Base-by-base conservation (phyloP, 495 filamentous ascomycete species). In the Penicillium samsonianum region DNA sequence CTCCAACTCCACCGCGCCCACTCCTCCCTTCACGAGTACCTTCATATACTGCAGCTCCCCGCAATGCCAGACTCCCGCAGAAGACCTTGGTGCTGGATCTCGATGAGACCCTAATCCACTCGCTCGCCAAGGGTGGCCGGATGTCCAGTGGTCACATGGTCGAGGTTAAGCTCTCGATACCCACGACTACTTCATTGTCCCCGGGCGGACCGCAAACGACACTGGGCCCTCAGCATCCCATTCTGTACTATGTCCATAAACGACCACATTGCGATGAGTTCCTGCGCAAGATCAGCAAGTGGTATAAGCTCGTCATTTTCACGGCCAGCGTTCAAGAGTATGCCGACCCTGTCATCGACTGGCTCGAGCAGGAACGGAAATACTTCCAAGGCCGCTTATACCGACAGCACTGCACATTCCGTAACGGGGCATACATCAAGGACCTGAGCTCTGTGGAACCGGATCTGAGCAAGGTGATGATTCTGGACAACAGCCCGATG, bases 141-240 rank as follows among this genome's bases (percentile, higher is more conserved):
- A 97, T 96, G 91, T 90, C 87, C 62, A 92, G 90, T 25, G 94
- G 94, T 22, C 95, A 98, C 73, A 98, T 98, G 94, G 93, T 98
- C 31, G 94, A 98, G 75, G 94, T 98, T 62, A 94, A 93, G 65
- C 82, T 98, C 47, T 84, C 87, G 63, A 77, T 83, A 51, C 76
- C 82, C 14, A 74, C 83, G 61, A 82, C 82, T 19, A 80, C 83
- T 33, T 79, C 84, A 55, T 73, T 83, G 50, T 79, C 80, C 28
- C 82, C 83, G 30, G 85, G 87, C 40, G 87, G 82, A 38, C 75
- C 76, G 17, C 84, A 84, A 52, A 77, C 82, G 23, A 83, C 82
- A 16, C 69, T 91, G 40, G 91, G 89, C 11, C 89, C 90, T 45
- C 93, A 96, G 65, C 92, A 98, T 70, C 94, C 94, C 5, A 98